Base-by-base conservation (phyloP, 176 grass and related monocot species). In the Aegilops sharonensis region DNA sequence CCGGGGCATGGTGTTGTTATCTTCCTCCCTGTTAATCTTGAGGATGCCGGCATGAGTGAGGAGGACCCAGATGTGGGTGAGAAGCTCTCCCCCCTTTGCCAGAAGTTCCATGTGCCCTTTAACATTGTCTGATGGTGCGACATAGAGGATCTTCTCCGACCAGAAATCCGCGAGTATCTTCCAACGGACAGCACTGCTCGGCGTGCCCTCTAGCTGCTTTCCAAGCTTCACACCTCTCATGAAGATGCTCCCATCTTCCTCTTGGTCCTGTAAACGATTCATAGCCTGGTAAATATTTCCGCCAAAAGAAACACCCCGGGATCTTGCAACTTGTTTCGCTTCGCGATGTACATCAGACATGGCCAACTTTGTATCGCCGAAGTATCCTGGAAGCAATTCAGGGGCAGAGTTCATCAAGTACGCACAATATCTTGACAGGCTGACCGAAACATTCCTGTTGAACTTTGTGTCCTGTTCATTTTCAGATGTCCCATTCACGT, bases 51-150 rank as follows among this genome's bases (percentile, higher is more conserved):
- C 35, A n/a, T 84, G 82, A 32, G 24, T 4, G 9, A 75, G 70
- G 10, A 84, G 54, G 7, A 56, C 82, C 82, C 82, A 84, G 0
- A 84, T 20, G 1, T 75, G 82, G 2, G 82, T 84, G 8, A 84
- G 54, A 61, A 84, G 62, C 35, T 84, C 52, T 2, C 71, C 82
- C 0, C 82, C 71, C 6, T 65, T 50, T 10, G 65, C 84, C 5
- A 86, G 75, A 2, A 17, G 75, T 37, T 56, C 18, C 43, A 86
- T 68, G 35, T 86, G 84, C 25, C 23, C 30, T 4, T 20, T 77
- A 1, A 36, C 72, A 66, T 77, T 65, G 0, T 66, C 59, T 0
- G 73, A 85, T 1, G 83, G 83, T 24, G 73, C 45, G 0, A 78
- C 8, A 6, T 85, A 85, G 83, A 78, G 73, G 3, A 78, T 68